Percentiles rank a stretch among this genome's conserved stretches.
phyloP scores from a whole-genome alignment of 306 rosid species.

The Cotoneaster glaucophyllus region DNA sequence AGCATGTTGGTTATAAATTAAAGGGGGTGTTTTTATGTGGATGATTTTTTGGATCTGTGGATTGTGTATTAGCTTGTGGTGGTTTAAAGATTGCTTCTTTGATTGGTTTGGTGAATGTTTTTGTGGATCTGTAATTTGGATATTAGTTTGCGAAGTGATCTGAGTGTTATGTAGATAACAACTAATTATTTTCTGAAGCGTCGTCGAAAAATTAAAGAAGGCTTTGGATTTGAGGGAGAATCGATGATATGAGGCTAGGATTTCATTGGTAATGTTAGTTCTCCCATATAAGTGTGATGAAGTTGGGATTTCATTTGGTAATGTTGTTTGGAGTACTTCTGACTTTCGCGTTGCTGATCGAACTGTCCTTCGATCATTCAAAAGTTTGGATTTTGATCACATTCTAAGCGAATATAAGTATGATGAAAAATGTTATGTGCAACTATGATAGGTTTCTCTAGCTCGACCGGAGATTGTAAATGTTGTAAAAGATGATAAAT shows the following conservation, averaged over 20 bases:
- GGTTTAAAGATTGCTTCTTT: conserved; percentile 6
- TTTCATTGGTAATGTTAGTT: neutral
- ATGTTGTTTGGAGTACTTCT: neutral
- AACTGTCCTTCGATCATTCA: neutral
- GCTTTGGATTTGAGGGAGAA: neutral
- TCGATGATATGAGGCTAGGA: neutral
- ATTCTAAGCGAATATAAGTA: neutral
- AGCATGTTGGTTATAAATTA: too few relatives aligned
- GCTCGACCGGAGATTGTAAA: neutral
- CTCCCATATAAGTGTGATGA: neutral
- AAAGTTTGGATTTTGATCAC: neutral
- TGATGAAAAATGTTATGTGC: neutral
- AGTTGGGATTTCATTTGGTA: too few relatives aligned
- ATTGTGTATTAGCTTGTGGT: neutral
- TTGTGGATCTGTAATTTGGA: conserved; percentile 21
- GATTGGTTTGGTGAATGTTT: neutral
- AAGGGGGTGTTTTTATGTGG: neutral
- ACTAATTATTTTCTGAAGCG: neutral
- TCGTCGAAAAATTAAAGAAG: neutral
- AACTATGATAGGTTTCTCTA: neutral
- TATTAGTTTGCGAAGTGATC: neutral
- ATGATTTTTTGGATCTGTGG: conserved; percentile 26
- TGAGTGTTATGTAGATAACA: neutral
- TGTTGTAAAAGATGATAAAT: neutral
- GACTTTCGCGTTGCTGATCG: neutral